Conservation (phyloP, 2,329 filamentous ascomycete species). For the Thielaviopsis populi region DNA sequence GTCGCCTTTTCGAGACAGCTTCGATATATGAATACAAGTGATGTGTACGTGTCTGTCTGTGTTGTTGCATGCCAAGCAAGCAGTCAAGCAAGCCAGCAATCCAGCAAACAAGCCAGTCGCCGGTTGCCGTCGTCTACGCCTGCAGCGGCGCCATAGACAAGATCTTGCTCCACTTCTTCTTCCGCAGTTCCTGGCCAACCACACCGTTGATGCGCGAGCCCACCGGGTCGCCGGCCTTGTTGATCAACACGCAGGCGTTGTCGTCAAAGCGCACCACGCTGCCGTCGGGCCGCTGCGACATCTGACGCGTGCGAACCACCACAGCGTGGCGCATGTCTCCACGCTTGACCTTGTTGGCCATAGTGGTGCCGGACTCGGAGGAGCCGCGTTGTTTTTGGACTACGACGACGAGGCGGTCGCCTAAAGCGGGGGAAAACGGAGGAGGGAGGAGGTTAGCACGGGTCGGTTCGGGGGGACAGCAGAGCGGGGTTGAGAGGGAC, state of each 20-base stretch:
- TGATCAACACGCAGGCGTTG: slow-evolving; percentile 94
- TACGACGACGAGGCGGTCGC: slow-evolving; percentile 94
- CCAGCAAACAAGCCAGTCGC: no score
- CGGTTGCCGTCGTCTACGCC: slow-evolving; percentile 26
- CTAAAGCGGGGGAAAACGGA: slow-evolving; percentile 30
- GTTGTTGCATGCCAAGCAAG: background rate
- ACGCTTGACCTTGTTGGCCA: slow-evolving; percentile 84
- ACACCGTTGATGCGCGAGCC: slow-evolving; percentile 84
- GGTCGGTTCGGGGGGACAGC: background rate
- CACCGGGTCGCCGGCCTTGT: slow-evolving; percentile 91
- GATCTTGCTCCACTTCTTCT: slow-evolving; percentile 97
- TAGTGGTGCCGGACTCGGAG: slow-evolving; percentile 54
- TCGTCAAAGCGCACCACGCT: slow-evolving; percentile 89
- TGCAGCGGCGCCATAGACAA: slow-evolving; percentile 75
- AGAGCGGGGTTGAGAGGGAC: background rate
- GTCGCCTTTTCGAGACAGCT: background rate
- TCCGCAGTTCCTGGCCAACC: slow-evolving; percentile 75
- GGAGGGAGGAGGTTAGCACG: background rate
- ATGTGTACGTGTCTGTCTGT: background rate
- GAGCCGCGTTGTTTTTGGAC: slow-evolving; percentile 74
- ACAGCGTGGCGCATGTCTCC: slow-evolving; percentile 95
- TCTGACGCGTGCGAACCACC: slow-evolving; percentile 80
- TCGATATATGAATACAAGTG: slow-evolving; percentile 1
- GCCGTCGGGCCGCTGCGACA: slow-evolving; percentile 74
- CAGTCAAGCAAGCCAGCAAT: background rate